phyloP scores from a whole-genome alignment of 257 asterid species.

The Solanum arcanum region DNA sequence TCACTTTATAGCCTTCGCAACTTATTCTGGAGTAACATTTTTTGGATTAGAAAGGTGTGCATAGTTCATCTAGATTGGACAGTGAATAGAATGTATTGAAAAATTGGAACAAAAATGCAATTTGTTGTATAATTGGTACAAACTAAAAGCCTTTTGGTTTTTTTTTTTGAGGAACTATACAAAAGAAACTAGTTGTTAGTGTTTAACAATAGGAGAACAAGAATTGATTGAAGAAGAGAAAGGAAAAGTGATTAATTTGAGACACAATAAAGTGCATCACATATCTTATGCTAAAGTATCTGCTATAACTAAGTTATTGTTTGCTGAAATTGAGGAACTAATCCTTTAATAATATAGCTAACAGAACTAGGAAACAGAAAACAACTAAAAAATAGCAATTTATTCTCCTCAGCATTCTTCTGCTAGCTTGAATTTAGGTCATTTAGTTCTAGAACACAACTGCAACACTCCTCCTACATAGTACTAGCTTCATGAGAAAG shows the following conservation, averaged over 20 bases:
- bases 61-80: too few species aligned
- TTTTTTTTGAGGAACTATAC: too few species aligned
- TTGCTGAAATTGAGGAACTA: neutral
- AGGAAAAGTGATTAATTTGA: neutral
- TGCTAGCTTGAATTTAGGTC: neutral
- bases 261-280: neutral
- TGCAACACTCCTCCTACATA: neutral
- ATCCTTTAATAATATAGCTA: neutral
- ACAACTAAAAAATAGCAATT: too few species aligned
- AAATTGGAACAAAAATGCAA: too few species aligned
- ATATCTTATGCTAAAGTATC: neutral
- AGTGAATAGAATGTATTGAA: too few species aligned
- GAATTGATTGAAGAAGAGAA: neutral
- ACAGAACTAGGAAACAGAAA: neutral
- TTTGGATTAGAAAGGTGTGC: neutral
- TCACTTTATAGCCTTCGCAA: neutral
- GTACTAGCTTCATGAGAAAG: neutral
- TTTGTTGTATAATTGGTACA: too few species aligned
- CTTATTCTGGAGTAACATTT: neutral
- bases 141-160: too few species aligned
- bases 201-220: neutral
- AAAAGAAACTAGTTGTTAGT: neutral
- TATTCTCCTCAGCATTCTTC: neutral
- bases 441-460: neutral
- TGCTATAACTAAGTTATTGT: neutral